Conservation (phyloP, 495 filamentous ascomycete species). For the Stereocaulon alpinum region DNA sequence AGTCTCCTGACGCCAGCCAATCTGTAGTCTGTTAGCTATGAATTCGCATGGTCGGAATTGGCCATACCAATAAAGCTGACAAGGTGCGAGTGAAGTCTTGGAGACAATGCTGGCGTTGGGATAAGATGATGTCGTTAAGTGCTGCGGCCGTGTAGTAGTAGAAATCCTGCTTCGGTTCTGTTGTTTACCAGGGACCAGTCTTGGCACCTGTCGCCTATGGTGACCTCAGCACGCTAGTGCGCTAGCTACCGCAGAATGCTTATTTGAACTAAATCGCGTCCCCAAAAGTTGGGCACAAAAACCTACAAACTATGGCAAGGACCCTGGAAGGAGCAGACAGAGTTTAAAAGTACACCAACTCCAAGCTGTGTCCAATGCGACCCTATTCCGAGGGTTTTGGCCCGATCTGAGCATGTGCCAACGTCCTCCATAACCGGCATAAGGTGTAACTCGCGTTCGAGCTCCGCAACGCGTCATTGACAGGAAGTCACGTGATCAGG, state of each 20-base stretch:
- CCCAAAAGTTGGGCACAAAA: neutral
- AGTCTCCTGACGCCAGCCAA: constrained; percentile 1
- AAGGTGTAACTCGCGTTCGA: neutral
- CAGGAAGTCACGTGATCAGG: neutral
- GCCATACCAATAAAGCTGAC: neutral
- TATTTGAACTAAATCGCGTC: neutral
- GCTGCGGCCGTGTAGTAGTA: constrained; percentile 7
- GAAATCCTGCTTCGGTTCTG: constrained; percentile 6
- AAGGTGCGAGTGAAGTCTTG: neutral
- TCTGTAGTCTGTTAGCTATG: neutral
- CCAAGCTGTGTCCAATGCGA: neutral
- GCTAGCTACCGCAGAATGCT: neutral
- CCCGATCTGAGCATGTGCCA: too few relatives aligned
- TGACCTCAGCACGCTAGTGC: neutral
- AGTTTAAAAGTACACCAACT: neutral
- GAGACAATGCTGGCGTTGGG: constrained; percentile 1
- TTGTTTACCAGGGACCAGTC: neutral
- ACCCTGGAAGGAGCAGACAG: neutral
- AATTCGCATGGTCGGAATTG: neutral
- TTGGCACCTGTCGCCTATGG: constrained; percentile 4
- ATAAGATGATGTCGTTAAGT: constrained; percentile 8
- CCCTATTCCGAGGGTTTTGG: neutral
- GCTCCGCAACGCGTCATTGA: neutral
- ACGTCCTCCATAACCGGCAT: neutral
- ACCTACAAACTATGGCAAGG: neutral